These are phyloP conservation scores for Copromyces sp. DNA, from an alignment of 495 filamentous ascomycete genomes.

Conservation along the genomic window DNA sequence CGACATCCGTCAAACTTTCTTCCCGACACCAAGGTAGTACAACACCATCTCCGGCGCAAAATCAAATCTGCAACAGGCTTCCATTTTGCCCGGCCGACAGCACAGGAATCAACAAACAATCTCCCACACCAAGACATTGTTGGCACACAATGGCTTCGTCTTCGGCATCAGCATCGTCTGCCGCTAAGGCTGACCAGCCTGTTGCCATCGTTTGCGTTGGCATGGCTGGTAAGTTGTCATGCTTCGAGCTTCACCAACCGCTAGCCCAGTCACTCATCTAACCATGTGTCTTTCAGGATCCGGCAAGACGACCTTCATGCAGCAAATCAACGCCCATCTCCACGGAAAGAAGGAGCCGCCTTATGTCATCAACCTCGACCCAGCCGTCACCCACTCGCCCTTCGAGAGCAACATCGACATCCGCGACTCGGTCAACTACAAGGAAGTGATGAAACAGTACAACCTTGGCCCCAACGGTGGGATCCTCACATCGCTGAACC, in stretches of 20 bases:
- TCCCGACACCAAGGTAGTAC: neutral
- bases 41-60: neutral
- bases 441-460: conserved; percentile 99
- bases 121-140: neutral
- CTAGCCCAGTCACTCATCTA: neutral
- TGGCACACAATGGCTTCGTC: conserved; percentile 14
- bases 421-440: conserved; percentile 96
- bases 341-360: conserved; percentile 64
- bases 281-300: conserved; percentile 45
- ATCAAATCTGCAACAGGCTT: neutral
- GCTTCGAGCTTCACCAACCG: neutral
- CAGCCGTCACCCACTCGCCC: conserved; percentile 88
- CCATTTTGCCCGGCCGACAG: neutral
- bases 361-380: conserved; percentile 96
- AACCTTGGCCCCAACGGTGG: conserved; percentile 96
- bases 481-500: conserved; percentile 91
- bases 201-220: conserved; percentile 84
- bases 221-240: conserved; percentile 62
- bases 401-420: conserved; percentile 99
- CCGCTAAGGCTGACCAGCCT: conserved; percentile 22
- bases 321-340: conserved; percentile 85
- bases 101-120: neutral
- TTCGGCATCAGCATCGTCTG: conserved; percentile 8
- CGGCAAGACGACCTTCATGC: conserved; percentile 98
- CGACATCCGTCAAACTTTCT: neutral